phyloP scores from a whole-genome alignment of 371 early-diverging fungal genomes.

The Astathelohania contejeani region DNA sequence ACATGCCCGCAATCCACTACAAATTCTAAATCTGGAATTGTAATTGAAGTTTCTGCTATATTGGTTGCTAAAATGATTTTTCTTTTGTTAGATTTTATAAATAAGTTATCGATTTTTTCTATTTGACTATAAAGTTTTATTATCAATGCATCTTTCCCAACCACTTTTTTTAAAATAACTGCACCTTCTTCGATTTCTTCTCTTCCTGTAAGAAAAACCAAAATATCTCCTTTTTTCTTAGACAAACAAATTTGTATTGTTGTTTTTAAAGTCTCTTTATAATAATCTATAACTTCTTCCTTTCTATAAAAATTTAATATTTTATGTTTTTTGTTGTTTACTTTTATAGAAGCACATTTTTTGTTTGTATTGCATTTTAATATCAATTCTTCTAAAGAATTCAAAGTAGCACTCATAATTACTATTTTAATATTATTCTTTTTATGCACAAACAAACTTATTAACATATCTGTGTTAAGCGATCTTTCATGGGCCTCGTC shows the following conservation, averaged over 20 bases:
- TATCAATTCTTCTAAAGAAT: constrained; percentile 48
- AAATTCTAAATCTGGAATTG: constrained; percentile 48
- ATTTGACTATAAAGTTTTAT: too few relatives aligned
- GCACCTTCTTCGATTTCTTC: constrained; percentile 69
- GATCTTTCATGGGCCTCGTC: constrained; percentile 98
- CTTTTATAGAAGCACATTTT: constrained; percentile 66
- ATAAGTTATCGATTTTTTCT: too few relatives aligned
- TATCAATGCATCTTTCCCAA: too few relatives aligned
- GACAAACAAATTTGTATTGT: constrained; percentile 64
- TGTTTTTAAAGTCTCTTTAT: constrained; percentile 66
- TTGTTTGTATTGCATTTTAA: too few relatives aligned
- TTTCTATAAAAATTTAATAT: constrained; percentile 72
- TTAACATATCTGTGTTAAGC: constrained; percentile 78
- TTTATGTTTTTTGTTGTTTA: constrained; percentile 72
- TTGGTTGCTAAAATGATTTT: constrained; percentile 55
- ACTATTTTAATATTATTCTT: constrained; percentile 68
- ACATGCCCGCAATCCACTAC: constrained; percentile 82
- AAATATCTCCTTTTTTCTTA: constrained; percentile 68
- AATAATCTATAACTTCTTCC: constrained; percentile 66
- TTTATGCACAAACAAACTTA: constrained; percentile 75
- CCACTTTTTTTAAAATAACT: neutral
- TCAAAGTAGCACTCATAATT: constrained; percentile 87
- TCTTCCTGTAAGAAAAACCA: constrained; percentile 79
- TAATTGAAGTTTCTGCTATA: constrained; percentile 51
- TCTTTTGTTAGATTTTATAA: too few relatives aligned